Conservation (phyloP, 495 filamentous ascomycete genomes). For the Aspergillus haitiensis region DNA sequence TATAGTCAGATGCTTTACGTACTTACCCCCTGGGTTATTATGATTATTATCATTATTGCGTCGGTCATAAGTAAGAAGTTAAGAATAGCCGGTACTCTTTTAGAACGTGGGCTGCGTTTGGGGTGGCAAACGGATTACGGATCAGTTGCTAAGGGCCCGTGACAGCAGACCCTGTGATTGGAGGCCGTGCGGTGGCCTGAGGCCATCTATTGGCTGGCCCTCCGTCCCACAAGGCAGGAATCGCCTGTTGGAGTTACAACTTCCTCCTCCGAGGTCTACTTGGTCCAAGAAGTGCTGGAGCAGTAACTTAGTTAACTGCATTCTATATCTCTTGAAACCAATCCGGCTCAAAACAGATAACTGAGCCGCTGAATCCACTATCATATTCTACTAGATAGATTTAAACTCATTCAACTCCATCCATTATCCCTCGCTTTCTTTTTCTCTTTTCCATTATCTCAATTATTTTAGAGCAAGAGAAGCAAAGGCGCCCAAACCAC, state of each 20-base stretch:
- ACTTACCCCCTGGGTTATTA: too few relatives aligned
- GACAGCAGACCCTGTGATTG: conserved; percentile 1
- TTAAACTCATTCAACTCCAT: background rate
- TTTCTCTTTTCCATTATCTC: background rate
- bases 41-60: too few relatives aligned
- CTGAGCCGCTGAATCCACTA: background rate
- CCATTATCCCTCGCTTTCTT: conserved; percentile 11
- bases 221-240: conserved; percentile 1
- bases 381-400: too few relatives aligned
- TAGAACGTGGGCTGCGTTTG: too few relatives aligned
- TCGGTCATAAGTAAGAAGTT: too few relatives aligned
- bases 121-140: background rate
- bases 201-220: conserved; percentile 7
- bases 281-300: too few relatives aligned
- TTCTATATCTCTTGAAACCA: background rate
- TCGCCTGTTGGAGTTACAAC: background rate
- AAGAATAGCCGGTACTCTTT: too few relatives aligned
- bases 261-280: background rate
- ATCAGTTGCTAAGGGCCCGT: background rate
- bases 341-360: background rate
- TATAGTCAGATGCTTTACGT: too few relatives aligned
- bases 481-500: too few relatives aligned
- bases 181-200: conserved; percentile 3
- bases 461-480: too few relatives aligned
- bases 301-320: background rate